Conservation (phyloP, 2,329 filamentous ascomycete species). For the Harringtonia lauricola region DNA sequence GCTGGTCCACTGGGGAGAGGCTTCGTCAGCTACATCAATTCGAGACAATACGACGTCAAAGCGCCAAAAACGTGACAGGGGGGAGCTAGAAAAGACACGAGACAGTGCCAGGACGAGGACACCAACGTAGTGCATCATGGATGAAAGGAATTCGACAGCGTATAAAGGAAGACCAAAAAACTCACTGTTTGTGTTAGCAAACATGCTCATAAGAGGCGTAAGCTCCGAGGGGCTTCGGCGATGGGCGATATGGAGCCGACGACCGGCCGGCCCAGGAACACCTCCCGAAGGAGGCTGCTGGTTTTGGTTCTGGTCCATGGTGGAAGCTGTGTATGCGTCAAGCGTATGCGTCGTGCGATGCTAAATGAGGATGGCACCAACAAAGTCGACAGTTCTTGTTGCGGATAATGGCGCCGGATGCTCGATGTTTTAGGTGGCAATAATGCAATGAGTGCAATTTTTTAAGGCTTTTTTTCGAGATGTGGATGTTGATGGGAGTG, state of each 20-base stretch:
- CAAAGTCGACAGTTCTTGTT: neutral
- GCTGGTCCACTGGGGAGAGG: conserved; percentile 69
- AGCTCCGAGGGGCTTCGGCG: conserved; percentile 94
- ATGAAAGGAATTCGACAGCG: no score
- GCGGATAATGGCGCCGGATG: neutral
- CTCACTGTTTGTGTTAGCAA: conserved; percentile 54
- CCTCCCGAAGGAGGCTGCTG: conserved; percentile 35
- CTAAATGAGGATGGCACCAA: neutral
- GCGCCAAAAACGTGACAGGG: neutral
- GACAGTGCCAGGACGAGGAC: neutral
- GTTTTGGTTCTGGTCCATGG: conserved; percentile 56
- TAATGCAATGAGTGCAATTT: neutral
- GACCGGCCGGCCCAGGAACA: conserved; percentile 65
- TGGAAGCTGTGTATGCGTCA: conserved; percentile 12
- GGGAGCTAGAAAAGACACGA: neutral
- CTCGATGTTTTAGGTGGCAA: neutral
- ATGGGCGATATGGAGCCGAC: conserved; percentile 93
- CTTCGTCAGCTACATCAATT: conserved; percentile 8
- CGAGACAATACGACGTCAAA: conserved; percentile 6
- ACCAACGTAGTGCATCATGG: neutral
- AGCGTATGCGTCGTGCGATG: neutral
- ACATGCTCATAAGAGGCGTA: conserved; percentile 95
- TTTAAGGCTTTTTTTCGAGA: neutral
- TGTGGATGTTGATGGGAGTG: neutral
- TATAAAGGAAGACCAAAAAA: conserved; percentile 14